Base-by-base conservation (phyloP, 2,329 filamentous ascomycete genomes). In the Penicillium aurantiogriseum region DNA sequence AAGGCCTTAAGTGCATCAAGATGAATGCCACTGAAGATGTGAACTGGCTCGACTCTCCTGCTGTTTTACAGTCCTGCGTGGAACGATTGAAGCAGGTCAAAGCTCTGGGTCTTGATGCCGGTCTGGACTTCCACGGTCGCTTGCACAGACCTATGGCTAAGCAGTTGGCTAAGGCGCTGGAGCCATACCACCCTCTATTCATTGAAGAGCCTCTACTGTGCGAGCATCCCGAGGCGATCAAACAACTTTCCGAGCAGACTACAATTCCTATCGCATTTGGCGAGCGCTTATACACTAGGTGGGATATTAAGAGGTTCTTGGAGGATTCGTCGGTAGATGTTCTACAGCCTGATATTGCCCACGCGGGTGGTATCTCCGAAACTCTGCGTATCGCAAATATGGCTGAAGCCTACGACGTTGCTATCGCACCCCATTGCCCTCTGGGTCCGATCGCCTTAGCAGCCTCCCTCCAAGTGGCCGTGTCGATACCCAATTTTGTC, bases 11-110 rank as follows among this genome's bases (percentile, higher is more conserved):
- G 56, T 71, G 68, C n/a, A 59, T 92, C 52, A 92, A 92, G 69
- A 92, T 92, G 89, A 92, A 92, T 68, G 89, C 83, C 2, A 92
- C 89, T 0, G 88, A 88, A 67, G 89, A 91, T 60, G 74, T 91
- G 0, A 86, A 84, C 62, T 92, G 88, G 88, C 82, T 92, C 0
- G 90, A 92, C 71, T 88, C 87, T 0, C 89, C 90, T 0, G 77
- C 81, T 0, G 80, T 81, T 0, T 79, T 92, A 0, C 80, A 88
- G 45, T 78, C 81, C 5, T 86, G 83, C 40, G 84, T 91, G 3
- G 84, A 88, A 53, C 81, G 89, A 2, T 76, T 92, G 15, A 86
- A 87, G 63, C 79, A 82, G 0, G 89, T 92, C 6, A 90, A 88
- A 68, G 79, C 80, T 0, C 74, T 90, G 0, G 88, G 88, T 1